Evolutionary conservation across 208 protist species (phyloP).

Genomic region (Phytomonas francai): DNA sequence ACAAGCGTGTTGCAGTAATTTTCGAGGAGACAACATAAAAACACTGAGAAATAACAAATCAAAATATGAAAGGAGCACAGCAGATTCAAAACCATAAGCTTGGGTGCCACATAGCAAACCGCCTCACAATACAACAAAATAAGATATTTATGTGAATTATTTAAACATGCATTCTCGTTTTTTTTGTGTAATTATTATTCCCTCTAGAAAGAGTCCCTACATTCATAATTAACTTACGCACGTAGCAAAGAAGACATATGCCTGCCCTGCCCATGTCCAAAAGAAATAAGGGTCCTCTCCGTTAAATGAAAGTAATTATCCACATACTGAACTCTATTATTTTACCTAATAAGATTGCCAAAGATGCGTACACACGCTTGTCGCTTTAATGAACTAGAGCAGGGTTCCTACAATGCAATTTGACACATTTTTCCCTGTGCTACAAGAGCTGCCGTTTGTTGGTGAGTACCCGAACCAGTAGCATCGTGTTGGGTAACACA

Average conservation of each 20-base stretch:
- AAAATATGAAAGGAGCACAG: background rate
- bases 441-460: conserved; percentile 70
- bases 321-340: conserved; percentile 3
- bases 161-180: background rate
- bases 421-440: conserved; percentile 1
- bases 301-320: background rate
- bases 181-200: background rate
- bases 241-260: background rate
- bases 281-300: background rate
- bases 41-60: background rate
- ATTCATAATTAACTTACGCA: background rate
- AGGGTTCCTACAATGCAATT: background rate
- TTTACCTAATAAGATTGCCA: background rate
- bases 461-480: conserved; percentile 67
- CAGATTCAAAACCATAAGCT: background rate
- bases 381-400: background rate
- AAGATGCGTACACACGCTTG: background rate
- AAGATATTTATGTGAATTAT: background rate
- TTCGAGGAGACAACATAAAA: background rate
- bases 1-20: background rate
- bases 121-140: background rate
- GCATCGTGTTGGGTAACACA: conserved; percentile 30
- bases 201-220: background rate
- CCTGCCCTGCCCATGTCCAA: background rate
- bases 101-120: background rate